A percentile compares a stretch with the other conserved stretches of the same genome.
Evolutionary conservation across 495 filamentous ascomycete species (phyloP).

Genomic region (Terfezia claveryi): DNA sequence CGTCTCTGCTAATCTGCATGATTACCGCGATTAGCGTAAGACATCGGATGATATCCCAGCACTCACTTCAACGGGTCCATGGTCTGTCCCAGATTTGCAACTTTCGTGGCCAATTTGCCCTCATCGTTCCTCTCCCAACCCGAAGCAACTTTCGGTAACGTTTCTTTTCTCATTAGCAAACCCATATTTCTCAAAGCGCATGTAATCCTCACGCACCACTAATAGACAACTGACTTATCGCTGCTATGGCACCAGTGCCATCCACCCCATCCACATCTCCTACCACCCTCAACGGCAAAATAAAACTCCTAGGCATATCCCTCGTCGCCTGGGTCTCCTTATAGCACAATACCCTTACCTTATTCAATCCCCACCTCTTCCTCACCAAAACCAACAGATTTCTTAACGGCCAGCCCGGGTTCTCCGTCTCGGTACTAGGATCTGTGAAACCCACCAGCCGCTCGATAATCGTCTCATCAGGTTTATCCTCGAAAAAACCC

Average conservation of each 20-base stretch:
- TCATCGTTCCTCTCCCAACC: conserved; percentile 77
- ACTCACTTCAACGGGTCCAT: conserved; percentile 58
- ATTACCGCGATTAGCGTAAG: neutral
- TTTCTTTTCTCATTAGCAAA: conserved; percentile 11
- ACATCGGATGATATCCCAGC: neutral
- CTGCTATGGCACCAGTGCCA: conserved; percentile 8
- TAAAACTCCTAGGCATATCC: conserved; percentile 57
- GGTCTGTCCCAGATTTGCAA: conserved; percentile 64
- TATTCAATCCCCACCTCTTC: conserved; percentile 52
- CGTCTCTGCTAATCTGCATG: conserved; percentile 55
- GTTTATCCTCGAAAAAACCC: conserved; percentile 46
- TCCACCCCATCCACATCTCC: neutral
- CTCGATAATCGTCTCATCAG: conserved; percentile 30
- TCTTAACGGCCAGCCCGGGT: conserved; percentile 78
- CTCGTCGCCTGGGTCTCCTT: conserved; percentile 55
- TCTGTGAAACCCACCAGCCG: conserved; percentile 73
- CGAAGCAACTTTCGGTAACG: conserved; percentile 61
- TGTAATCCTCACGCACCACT: conserved; percentile 2
- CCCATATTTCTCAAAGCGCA: neutral
- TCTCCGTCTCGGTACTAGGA: conserved; percentile 65
- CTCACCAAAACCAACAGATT: conserved; percentile 76
- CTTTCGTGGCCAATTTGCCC: conserved; percentile 50
- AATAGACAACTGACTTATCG: conserved; percentile 12
- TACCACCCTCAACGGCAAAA: conserved; percentile 44
- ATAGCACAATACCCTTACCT: conserved; percentile 75